Evolutionary conservation across 768 basidiomycete species (phyloP).

Genomic region (Kwoniella europaea): DNA sequence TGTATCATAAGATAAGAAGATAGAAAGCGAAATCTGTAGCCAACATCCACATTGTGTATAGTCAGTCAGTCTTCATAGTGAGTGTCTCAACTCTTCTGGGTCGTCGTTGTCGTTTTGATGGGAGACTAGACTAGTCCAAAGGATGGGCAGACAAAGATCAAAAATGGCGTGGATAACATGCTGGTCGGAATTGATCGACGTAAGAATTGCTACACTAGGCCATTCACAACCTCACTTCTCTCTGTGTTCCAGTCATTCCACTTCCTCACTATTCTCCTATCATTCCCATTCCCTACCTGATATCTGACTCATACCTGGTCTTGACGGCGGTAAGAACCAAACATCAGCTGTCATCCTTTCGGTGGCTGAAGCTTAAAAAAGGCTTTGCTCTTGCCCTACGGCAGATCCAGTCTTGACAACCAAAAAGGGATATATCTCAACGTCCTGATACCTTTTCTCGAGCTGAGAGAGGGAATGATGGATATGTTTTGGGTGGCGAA

Average conservation of each 20-base stretch:
- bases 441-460: not conserved
- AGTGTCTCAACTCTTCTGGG: not conserved
- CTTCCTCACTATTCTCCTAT: not conserved
- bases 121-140: not conserved
- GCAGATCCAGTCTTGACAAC: slow-evolving; percentile 3
- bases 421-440: slow-evolving; percentile 4
- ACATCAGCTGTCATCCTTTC: not conserved
- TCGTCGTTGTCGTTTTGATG: not conserved
- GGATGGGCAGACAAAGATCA: not conserved
- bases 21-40: not conserved
- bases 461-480: not conserved
- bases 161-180: not conserved
- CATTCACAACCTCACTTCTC: not conserved
- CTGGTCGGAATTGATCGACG: not conserved
- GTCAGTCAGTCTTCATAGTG: not conserved
- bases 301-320: not conserved
- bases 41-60: not conserved
- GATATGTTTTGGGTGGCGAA: not conserved
- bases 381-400: not conserved
- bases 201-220: not conserved
- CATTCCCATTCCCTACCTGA: not conserved
- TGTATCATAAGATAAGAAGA: slow-evolving; percentile 10
- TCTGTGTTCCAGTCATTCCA: not conserved
- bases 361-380: slow-evolving; percentile 4
- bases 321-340: not conserved